Evolutionary conservation across 257 asterid species (phyloP), one percentile per base, ranked within the genome.

Genomic region (Plantago major): DNA sequence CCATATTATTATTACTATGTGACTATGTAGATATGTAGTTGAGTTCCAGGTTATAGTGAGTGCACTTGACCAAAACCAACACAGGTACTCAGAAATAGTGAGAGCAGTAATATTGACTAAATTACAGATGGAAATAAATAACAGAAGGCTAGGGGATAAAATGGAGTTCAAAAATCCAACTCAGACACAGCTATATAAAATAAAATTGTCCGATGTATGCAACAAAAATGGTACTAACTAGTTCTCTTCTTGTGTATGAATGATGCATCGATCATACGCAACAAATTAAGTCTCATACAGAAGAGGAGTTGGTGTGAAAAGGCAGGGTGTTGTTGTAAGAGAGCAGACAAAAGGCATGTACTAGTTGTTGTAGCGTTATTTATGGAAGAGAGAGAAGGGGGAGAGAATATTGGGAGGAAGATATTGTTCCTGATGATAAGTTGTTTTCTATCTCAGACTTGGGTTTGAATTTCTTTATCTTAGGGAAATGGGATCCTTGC

Each of bases 321-420:
- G n/a, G n/a, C n/a, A n/a, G n/a, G n/a, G n/a, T n/a, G n/a, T n/a
- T n/a, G n/a, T 57, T 57, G 47, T 37, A 57, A 57, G 64, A 33
- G 70, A 58, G 72, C 74, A 70, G 84, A 80, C 86, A 83, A 78
- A 83, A 73, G 76, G 89, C 63, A 83, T 5, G 40, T 33, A 33
- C 40, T 33, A 33, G 40, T 33, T 4, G 7, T 33, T 4, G 40
- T 33, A 63, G 65, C 50, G 12, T 52, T 33, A 60, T 60, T 69
- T 65, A 71, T 67, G 81, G 67, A 73, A 65, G 75, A 51, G 63
- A 67, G 78, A 69, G 62, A 69, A 61, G 55, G 40, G 2, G 53
- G 30, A 55, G 71, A 66, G 71, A 49, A 74, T 16, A 37, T 57
- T 37, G 30, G 76, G 77, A 76, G 67, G 70, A 19, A 62, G 28